A percentile compares a stretch with the other conserved stretches of the same genome.
Conservation (phyloP, 768 basidiomycete species). For the Leccinum broughii region DNA sequence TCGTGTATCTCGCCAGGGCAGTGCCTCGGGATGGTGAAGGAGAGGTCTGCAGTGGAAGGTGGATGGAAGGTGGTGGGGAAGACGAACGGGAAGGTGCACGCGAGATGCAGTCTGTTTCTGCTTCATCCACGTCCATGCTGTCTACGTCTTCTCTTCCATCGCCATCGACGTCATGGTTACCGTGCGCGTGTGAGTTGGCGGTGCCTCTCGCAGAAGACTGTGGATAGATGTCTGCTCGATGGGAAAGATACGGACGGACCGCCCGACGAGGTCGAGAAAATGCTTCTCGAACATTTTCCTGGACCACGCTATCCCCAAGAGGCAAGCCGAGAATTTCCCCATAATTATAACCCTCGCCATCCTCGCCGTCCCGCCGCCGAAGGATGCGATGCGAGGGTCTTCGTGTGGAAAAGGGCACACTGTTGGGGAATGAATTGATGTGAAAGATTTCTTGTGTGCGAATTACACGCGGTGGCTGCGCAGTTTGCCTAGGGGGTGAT, state of each 20-base stretch:
- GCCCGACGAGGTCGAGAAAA: conserved; percentile 52
- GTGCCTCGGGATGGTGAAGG: conserved; percentile 22
- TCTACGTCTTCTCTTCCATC: conserved; percentile 39
- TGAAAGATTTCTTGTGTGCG: conserved; percentile 61
- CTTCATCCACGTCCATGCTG: conserved; percentile 51
- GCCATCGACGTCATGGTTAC: conserved; percentile 23
- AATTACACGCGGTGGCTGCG: conserved; percentile 37
- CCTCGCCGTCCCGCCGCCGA: conserved; percentile 27
- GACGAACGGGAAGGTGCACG: conserved; percentile 47
- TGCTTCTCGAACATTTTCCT: conserved; percentile 57
- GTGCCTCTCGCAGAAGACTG: conserved; percentile 21
- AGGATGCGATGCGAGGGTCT: conserved; percentile 22
- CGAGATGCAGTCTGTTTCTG: conserved; percentile 56
- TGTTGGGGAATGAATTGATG: conserved; percentile 21
- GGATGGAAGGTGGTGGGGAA: conserved; percentile 45
- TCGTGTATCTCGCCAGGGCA: conserved; percentile 21
- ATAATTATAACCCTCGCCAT: conserved; percentile 35
- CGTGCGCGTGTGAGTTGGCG: conserved; percentile 15
- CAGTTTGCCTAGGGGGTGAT: conserved; percentile 16
- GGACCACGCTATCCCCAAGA: conserved; percentile 53
- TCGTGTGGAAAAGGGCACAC: conserved; percentile 19
- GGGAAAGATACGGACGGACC: conserved; percentile 36
- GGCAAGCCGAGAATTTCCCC: conserved; percentile 57
- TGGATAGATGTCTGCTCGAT: conserved; percentile 26
- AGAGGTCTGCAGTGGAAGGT: conserved; percentile 29